These are phyloP conservation scores for Monosporascus cannonballus DNA, from an alignment of 2,329 filamentous ascomycete species.

Conservation along the genomic window DNA sequence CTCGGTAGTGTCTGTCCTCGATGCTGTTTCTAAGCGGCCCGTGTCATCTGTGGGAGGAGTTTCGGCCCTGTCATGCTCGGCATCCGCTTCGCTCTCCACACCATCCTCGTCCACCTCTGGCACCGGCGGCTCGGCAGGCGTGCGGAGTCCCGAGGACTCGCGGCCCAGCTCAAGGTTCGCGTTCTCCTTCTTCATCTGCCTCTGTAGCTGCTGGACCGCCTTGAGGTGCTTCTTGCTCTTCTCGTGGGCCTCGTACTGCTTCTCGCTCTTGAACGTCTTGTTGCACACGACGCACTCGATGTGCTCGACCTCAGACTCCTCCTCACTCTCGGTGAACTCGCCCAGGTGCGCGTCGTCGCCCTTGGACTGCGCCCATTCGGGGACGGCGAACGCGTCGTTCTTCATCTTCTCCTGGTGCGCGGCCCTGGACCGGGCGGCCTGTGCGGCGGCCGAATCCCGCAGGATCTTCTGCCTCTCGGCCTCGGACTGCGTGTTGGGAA, in stretches of 20 bases:
- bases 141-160: not conserved
- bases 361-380: conserved; percentile 67
- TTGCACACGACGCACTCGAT: conserved; percentile 74
- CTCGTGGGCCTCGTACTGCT: conserved; percentile 86
- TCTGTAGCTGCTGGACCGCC: conserved; percentile 70
- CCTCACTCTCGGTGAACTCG: conserved; percentile 55
- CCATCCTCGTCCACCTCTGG: conserved; percentile 3
- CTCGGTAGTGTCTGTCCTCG: conserved; percentile 4
- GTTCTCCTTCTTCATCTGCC: conserved; percentile 80
- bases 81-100: conserved; percentile 1
- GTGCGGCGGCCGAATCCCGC: conserved; percentile 72
- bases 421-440: conserved; percentile 76
- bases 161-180: conserved; percentile 47
- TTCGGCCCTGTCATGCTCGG: conserved; percentile 1
- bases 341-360: conserved; percentile 41
- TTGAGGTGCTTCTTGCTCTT: conserved; percentile 96
- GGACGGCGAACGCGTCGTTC: conserved; percentile 49
- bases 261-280: conserved; percentile 82
- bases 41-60: conserved; percentile 3
- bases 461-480: conserved; percentile 73
- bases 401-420: conserved; percentile 71
- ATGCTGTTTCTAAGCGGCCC: conserved; percentile 1
- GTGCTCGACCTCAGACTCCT: conserved; percentile 50
- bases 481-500: conserved; percentile 70
- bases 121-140: not conserved